A percentile compares a stretch with the other conserved stretches of the same genome.
These are phyloP conservation scores for Cyclotella choctawhatcheeana DNA, from an alignment of 108 stramenopile species.

Conservation along the genomic window DNA sequence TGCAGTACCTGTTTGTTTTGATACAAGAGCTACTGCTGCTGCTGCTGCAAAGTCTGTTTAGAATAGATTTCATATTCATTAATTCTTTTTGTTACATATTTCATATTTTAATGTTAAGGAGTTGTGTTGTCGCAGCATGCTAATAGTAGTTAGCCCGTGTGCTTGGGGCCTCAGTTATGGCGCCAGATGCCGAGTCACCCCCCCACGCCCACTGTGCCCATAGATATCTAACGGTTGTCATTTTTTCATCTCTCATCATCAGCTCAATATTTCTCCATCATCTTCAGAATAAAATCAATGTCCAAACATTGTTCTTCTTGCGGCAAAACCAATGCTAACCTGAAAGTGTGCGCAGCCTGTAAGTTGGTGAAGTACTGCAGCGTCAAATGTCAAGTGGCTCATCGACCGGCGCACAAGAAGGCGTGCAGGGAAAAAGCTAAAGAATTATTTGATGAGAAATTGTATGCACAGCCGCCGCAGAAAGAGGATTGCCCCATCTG, in stretches of 20 bases:
- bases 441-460: neutral
- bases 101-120: too few relatives aligned
- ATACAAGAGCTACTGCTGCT: slow-evolving; percentile 2
- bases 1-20: slow-evolving; percentile 5
- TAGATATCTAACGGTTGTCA: too few relatives aligned
- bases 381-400: neutral
- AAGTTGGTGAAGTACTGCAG: neutral
- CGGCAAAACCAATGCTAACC: too few relatives aligned
- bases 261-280: too few relatives aligned
- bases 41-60: neutral
- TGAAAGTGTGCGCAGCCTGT: neutral
- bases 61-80: neutral
- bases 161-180: too few relatives aligned
- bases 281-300: too few relatives aligned
- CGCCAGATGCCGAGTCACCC: too few relatives aligned
- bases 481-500: neutral
- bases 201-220: too few relatives aligned
- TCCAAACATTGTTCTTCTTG: too few relatives aligned
- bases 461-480: neutral
- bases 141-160: too few relatives aligned
- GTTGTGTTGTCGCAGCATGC: too few relatives aligned
- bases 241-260: too few relatives aligned
- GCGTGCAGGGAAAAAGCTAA: neutral
- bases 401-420: neutral
- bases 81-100: neutral